phyloP scores from a whole-genome alignment of 306 rosid species.

The Styphnolobium japonicum region DNA sequence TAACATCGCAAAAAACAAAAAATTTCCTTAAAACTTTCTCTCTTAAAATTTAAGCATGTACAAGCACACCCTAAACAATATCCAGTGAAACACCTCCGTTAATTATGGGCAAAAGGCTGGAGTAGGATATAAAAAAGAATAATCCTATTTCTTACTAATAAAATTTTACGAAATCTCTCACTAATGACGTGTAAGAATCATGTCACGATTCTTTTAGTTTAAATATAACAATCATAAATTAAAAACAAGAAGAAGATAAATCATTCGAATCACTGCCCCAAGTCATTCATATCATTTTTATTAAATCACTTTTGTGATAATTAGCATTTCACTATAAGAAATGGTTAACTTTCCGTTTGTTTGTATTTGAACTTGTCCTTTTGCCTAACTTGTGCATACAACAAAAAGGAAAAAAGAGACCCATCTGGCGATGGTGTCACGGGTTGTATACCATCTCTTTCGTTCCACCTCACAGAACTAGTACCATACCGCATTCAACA shows the following conservation, averaged over 20 bases:
- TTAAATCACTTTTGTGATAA: no score
- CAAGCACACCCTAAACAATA: neutral
- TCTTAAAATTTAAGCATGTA: neutral
- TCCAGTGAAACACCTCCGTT: neutral
- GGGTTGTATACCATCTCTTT: slow-evolving; percentile 21
- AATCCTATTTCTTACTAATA: no score
- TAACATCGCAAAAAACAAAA: neutral
- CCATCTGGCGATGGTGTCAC: slow-evolving; percentile 15
- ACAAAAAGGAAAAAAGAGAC: slow-evolving; percentile 2
- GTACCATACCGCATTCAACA: neutral
- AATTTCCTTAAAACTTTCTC: neutral
- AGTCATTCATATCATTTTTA: no score
- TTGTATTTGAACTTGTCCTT: neutral
- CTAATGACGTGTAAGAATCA: no score
- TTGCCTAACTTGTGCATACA: neutral
- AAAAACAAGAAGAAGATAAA: no score
- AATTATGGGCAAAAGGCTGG: neutral
- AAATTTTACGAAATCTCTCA: no score
- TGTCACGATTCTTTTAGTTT: no score
- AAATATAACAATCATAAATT: no score
- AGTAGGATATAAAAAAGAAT: neutral
- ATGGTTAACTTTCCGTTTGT: neutral
- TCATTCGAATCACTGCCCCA: no score
- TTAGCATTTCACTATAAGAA: no score
- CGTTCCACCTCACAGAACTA: neutral